Conservation (phyloP, 2,329 filamentous ascomycete genomes). For the Aspergillus oerlinghausenensis region DNA sequence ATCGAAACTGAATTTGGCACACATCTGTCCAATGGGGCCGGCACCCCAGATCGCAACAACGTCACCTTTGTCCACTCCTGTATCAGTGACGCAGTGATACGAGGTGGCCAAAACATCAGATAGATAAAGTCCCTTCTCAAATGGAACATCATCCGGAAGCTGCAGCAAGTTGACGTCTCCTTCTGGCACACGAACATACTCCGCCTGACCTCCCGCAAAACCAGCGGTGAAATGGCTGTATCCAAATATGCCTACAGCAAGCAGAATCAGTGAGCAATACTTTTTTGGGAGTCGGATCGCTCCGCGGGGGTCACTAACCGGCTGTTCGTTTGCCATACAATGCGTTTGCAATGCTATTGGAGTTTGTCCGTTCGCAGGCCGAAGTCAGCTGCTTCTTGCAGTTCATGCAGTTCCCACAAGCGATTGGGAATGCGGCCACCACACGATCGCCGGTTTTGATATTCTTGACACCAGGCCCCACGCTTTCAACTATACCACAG, state of each 20-base stretch:
- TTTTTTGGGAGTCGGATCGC: not conserved
- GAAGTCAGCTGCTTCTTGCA: conserved; percentile 75
- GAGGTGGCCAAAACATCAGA: conserved; percentile 76
- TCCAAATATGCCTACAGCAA: conserved; percentile 56
- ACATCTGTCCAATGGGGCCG: conserved; percentile 79
- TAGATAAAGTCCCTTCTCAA: conserved; percentile 78
- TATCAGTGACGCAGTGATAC: conserved; percentile 80
- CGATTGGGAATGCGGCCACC: conserved; percentile 83
- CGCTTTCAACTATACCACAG: conserved; percentile 48
- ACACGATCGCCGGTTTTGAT: conserved; percentile 63
- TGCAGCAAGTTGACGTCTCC: conserved; percentile 77
- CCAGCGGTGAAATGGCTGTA: conserved; percentile 76
- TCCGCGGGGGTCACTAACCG: conserved; percentile 42
- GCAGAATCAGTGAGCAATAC: not conserved
- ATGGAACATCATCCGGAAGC: conserved; percentile 72
- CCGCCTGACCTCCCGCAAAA: conserved; percentile 81
- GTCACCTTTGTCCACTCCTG: conserved; percentile 71
- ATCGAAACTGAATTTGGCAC: conserved; percentile 61
- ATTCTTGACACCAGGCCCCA: conserved; percentile 53
- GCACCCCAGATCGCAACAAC: conserved; percentile 82
- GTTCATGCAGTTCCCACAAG: conserved; percentile 63
- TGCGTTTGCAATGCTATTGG: conserved; percentile 63
- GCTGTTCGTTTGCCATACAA: conserved; percentile 77
- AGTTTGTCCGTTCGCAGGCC: conserved; percentile 75
- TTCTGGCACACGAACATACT: conserved; percentile 77